These are phyloP conservation scores for Cystobasidium ongulense DNA, from an alignment of 768 basidiomycete genomes.

Conservation along the genomic window DNA sequence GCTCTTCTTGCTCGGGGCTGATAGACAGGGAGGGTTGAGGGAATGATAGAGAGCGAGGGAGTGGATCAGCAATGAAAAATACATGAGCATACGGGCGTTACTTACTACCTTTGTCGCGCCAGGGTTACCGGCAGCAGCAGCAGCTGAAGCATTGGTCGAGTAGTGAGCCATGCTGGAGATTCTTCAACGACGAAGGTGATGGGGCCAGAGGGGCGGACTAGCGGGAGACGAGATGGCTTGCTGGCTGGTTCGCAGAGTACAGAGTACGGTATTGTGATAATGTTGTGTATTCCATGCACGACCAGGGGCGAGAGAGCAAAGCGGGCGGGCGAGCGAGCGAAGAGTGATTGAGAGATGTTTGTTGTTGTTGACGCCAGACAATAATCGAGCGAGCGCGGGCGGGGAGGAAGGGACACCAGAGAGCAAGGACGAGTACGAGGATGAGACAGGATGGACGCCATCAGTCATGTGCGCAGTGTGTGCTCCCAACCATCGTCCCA, in stretches of 20 bases:
- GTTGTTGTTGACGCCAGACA: too few relatives aligned
- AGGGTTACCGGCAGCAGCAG: neutral
- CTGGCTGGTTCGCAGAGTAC: too few relatives aligned
- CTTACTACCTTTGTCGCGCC: neutral
- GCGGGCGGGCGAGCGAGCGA: neutral
- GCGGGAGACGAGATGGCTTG: too few relatives aligned
- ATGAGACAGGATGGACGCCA: too few relatives aligned
- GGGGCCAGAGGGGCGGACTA: neutral
- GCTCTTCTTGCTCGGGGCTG: conserved; percentile 28
- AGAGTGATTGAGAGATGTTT: too few relatives aligned
- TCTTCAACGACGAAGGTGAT: neutral
- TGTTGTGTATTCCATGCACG: neutral
- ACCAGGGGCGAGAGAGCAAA: neutral
- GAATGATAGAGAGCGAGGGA: neutral
- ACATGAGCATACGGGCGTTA: neutral
- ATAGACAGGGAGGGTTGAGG: neutral
- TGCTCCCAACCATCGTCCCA: too few relatives aligned
- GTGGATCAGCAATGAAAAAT: neutral
- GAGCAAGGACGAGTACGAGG: too few relatives aligned
- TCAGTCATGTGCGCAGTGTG: too few relatives aligned
- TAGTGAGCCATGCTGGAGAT: neutral
- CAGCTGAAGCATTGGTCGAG: neutral
- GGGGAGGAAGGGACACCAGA: too few relatives aligned
- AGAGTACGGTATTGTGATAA: too few relatives aligned
- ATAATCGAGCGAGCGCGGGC: too few relatives aligned